Base-by-base conservation (phyloP, 164 flowering plant species). In the Magnolia officinalis region DNA sequence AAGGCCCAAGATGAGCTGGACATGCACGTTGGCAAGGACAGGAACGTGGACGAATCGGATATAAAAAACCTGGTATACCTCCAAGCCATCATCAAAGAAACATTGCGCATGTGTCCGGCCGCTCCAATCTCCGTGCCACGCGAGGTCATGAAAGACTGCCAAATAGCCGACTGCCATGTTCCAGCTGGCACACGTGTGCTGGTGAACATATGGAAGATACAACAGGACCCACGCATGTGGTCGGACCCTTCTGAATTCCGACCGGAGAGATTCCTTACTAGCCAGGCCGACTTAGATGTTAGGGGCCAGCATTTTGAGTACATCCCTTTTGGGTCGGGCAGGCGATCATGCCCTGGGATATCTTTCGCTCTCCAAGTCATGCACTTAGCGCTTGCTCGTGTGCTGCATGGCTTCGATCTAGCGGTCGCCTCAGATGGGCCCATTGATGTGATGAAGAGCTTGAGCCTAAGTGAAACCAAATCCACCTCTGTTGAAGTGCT, bases 331-430 rank as follows among this genome's bases (percentile, higher is more conserved):
- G 96, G 96, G 1, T 80, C 95, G 0, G 95, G 98, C 0, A 73
- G 95, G 64, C 84, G 98, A 71, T 88, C 90, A 87, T 93, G 98
- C 75, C 95, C 98, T 0, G 96, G 93, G 0, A 86, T 86, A 63
- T 51, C 72, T 21, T 80, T 89, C 0, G 93, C 91, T 0, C 76
- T 89, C 0, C 91, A 90, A 73, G 85, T 91, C 68, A 87, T 93
- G 16, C 76, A 76, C 16, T 23, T 75, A 18, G 70, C 70, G 4
- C 72, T 80, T 2, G 81, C 79, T 4, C 73, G 74, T 69, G 45
- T 73, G 11, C 23, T 77, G 16, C 76, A 76, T 11, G 59, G 77
- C 9, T 80, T 79, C 16, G 75, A 75, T 24, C 37, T 68, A 0
- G 18, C 37, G 49, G 50, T 63, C n/a, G 70, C 68, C 2, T 14